Conservation (phyloP, 1,139 yeast species). For the Blastobotrys aristatus region DNA sequence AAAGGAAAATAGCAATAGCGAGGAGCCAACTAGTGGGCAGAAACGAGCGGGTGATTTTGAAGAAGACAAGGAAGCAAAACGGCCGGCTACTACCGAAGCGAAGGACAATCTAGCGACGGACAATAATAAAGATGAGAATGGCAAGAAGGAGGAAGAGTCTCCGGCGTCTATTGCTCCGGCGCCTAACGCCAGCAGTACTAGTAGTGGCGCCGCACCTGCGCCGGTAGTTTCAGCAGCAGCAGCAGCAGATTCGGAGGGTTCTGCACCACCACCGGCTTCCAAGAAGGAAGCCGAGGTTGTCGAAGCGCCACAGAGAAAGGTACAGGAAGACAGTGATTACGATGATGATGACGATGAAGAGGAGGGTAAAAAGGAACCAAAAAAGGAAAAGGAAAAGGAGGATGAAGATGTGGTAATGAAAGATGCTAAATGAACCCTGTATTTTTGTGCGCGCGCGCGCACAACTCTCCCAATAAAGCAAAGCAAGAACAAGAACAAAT, state of each 20-base stretch:
- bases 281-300: conserved; percentile 25
- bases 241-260: neutral
- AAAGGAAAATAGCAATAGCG: neutral
- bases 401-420: conserved; percentile 18
- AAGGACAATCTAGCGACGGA: conserved; percentile 12
- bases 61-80: conserved; percentile 15
- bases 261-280: conserved; percentile 9
- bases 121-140: neutral
- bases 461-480: too few species aligned
- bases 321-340: conserved; percentile 79
- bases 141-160: neutral
- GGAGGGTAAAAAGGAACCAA: conserved; percentile 1
- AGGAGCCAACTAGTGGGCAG: conserved; percentile 8
- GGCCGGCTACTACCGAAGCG: conserved; percentile 16
- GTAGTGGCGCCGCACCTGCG: conserved; percentile 5
- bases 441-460: neutral
- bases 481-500: too few species aligned
- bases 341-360: conserved; percentile 55
- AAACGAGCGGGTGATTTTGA: conserved; percentile 18
- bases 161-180: neutral
- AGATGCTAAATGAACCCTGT: conserved; percentile 11
- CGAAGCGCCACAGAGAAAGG: conserved; percentile 69
- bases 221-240: neutral
- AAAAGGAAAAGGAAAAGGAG: conserved; percentile 8
- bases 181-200: conserved; percentile 2